These are phyloP conservation scores for Bathelium albidoporum DNA, from an alignment of 495 filamentous ascomycete species.

Conservation along the genomic window DNA sequence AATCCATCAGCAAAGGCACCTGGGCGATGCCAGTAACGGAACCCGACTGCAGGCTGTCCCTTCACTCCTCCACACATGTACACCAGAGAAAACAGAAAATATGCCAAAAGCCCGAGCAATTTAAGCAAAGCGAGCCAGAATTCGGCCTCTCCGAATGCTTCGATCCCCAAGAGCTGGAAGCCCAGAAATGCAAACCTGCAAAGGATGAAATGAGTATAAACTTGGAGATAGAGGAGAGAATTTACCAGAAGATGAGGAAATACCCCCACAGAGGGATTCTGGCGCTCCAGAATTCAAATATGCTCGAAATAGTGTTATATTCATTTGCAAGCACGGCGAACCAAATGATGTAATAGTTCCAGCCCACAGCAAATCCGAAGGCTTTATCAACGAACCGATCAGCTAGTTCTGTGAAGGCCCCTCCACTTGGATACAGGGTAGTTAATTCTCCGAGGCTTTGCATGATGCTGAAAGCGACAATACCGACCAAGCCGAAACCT, in stretches of 20 bases:
- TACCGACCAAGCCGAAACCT: constrained; percentile 70
- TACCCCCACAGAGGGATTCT: constrained; percentile 94
- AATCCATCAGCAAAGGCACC: constrained; percentile 89
- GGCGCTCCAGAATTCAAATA: too few relatives aligned
- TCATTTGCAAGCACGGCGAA: too few relatives aligned
- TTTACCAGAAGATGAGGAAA: constrained; percentile 75
- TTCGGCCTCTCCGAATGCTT: constrained; percentile 33
- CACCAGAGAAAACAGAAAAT: constrained; percentile 32
- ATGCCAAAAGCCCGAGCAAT: constrained; percentile 59
- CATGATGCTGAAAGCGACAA: constrained; percentile 86
- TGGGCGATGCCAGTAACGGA: constrained; percentile 69
- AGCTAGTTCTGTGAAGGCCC: constrained; percentile 86
- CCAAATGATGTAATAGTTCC: too few relatives aligned
- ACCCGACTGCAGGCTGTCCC: constrained; percentile 68
- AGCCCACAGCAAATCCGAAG: constrained; percentile 98
- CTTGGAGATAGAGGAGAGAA: constrained; percentile 80
- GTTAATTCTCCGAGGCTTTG: constrained; percentile 90
- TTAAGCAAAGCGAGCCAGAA: constrained; percentile 45
- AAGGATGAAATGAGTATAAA: too few relatives aligned
- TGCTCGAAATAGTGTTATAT: too few relatives aligned
- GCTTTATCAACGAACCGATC: constrained; percentile 88
- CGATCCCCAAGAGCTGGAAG: constrained; percentile 44
- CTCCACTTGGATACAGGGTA: constrained; percentile 81
- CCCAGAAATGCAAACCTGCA: too few relatives aligned
- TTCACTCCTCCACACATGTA: constrained; percentile 57